phyloP scores from a whole-genome alignment of 2,329 filamentous ascomycete genomes.

The Diaporthe sp. region DNA sequence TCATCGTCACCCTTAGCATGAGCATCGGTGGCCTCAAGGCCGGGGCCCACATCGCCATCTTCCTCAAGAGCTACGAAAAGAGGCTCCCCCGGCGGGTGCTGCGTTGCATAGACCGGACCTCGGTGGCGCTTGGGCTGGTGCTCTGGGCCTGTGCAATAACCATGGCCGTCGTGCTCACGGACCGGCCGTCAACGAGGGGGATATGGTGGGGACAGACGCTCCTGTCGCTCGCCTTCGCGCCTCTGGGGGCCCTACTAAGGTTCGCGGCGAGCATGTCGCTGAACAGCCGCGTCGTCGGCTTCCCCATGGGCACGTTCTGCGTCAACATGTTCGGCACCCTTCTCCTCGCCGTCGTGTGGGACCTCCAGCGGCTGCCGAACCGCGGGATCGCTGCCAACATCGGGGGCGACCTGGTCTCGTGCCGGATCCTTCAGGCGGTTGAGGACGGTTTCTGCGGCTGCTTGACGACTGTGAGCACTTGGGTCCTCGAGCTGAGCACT shows the following conservation, averaged over 20 bases:
- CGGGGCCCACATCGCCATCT: slow-evolving; percentile 72
- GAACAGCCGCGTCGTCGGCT: slow-evolving; percentile 66
- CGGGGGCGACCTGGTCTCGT: slow-evolving; percentile 58
- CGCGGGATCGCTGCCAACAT: background rate
- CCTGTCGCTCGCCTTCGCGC: slow-evolving; percentile 77
- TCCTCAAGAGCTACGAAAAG: slow-evolving; percentile 60
- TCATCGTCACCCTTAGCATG: slow-evolving; percentile 69
- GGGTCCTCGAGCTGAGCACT: slow-evolving; percentile 70
- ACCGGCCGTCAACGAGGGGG: slow-evolving; percentile 56
- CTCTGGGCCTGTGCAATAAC: slow-evolving; percentile 73
- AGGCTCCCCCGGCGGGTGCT: slow-evolving; percentile 45
- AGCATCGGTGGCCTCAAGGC: slow-evolving; percentile 68
- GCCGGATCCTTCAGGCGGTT: slow-evolving; percentile 71
- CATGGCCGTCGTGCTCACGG: slow-evolving; percentile 70
- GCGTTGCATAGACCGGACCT: background rate
- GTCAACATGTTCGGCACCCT: slow-evolving; percentile 55
- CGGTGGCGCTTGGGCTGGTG: background rate
- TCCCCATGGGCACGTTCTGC: slow-evolving; percentile 76
- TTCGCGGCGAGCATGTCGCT: slow-evolving; percentile 71
- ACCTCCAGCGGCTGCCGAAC: slow-evolving; percentile 34
- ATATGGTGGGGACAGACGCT: slow-evolving; percentile 73
- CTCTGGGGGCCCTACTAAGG: slow-evolving; percentile 70
- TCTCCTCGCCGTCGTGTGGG: slow-evolving; percentile 29
- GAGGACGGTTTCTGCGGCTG: slow-evolving; percentile 78
- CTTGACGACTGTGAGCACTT: slow-evolving; percentile 76